These are phyloP conservation scores for Trichophyton benhamiae DNA, from an alignment of 2,329 filamentous ascomycete species.

Conservation along the genomic window DNA sequence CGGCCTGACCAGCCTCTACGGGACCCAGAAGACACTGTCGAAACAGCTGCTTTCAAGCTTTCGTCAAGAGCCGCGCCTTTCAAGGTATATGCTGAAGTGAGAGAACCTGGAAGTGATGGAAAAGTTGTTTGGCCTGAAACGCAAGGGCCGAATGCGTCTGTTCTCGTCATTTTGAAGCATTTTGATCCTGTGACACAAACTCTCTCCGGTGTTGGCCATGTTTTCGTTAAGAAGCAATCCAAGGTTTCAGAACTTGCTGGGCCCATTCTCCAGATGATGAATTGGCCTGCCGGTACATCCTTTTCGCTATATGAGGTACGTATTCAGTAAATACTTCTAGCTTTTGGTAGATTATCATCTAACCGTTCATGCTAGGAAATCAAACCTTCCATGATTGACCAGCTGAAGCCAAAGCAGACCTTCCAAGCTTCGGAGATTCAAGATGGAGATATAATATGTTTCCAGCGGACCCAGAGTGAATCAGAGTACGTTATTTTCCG, in stretches of 20 bases:
- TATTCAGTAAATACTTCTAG: background rate
- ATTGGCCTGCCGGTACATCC: conserved; percentile 64
- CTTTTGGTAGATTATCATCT: conserved; percentile 5
- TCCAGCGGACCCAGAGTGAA: conserved; percentile 54
- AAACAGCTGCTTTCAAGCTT: conserved; percentile 58
- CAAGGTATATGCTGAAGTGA: conserved; percentile 76
- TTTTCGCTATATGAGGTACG: conserved; percentile 65
- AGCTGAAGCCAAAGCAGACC: conserved; percentile 80
- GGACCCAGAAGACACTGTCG: conserved; percentile 63
- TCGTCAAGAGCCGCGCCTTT: conserved; percentile 56
- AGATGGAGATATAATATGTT: conserved; percentile 93
- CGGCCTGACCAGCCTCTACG: conserved; percentile 78
- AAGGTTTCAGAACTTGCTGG: conserved; percentile 76
- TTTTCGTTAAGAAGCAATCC: conserved; percentile 78
- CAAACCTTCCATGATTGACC: conserved; percentile 94
- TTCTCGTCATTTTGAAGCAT: conserved; percentile 84
- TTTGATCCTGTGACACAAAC: conserved; percentile 70
- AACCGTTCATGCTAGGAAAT: conserved; percentile 52
- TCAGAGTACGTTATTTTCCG: conserved; percentile 18
- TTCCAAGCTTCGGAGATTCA: conserved; percentile 87
- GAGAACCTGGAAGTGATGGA: conserved; percentile 56
- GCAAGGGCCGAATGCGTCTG: conserved; percentile 38
- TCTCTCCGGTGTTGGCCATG: conserved; percentile 63
- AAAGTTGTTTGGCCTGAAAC: conserved; percentile 53
- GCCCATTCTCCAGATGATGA: conserved; percentile 68